A percentile compares a stretch with the other conserved stretches of the same genome.
These are phyloP conservation scores for Penicillium sp. DNA, from an alignment of 2,329 filamentous ascomycete genomes.

Conservation along the genomic window DNA sequence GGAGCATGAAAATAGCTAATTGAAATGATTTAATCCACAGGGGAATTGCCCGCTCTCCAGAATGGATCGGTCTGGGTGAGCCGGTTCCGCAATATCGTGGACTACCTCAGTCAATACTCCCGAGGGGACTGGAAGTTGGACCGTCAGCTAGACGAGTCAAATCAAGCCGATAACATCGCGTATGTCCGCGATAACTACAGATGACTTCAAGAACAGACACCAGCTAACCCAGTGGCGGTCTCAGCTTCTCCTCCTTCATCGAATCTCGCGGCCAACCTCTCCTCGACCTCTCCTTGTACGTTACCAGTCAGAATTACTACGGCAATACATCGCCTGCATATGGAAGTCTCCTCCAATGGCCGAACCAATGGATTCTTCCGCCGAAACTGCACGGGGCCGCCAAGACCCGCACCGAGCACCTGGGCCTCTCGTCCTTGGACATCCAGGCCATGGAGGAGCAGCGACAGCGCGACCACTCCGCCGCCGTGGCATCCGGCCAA, in stretches of 20 bases:
- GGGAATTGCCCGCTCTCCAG: conserved; percentile 53
- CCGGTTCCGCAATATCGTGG: conserved; percentile 50
- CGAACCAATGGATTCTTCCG: conserved; percentile 80
- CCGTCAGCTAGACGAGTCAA: conserved; percentile 36
- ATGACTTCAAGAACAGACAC: neutral
- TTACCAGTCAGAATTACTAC: conserved; percentile 82
- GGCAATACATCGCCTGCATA: conserved; percentile 72
- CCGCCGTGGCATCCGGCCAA: conserved; percentile 36
- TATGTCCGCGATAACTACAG: conserved; percentile 26
- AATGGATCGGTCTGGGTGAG: conserved; percentile 51
- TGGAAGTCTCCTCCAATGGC: conserved; percentile 72
- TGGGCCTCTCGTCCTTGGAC: conserved; percentile 64
- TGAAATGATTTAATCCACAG: conserved; percentile 30
- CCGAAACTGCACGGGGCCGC: conserved; percentile 65
- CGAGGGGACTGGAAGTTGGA: conserved; percentile 48
- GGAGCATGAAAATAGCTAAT: conserved; percentile 7
- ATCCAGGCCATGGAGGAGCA: conserved; percentile 47
- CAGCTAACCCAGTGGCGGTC: conserved; percentile 3
- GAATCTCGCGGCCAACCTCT: conserved; percentile 68
- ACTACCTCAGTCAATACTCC: conserved; percentile 46
- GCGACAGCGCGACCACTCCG: conserved; percentile 35
- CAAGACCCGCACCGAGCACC: conserved; percentile 61
- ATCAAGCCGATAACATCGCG: conserved; percentile 48
- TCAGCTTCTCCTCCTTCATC: conserved; percentile 59
- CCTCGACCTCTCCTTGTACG: conserved; percentile 80